Conservation (phyloP, 225 moss, liverwort and hornwort species). For the Sphagnum tenellum region DNA sequence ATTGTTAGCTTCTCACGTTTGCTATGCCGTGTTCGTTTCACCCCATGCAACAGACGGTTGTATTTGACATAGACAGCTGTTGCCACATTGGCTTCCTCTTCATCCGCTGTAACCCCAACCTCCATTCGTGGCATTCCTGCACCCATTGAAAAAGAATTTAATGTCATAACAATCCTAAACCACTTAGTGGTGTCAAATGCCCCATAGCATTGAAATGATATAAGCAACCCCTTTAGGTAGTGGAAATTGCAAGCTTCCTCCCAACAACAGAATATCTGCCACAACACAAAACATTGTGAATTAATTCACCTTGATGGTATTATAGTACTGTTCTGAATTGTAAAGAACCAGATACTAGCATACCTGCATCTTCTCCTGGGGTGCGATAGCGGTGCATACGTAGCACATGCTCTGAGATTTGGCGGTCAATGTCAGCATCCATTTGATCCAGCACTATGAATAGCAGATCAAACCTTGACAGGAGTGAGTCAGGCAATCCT, state of each 20-base stretch:
- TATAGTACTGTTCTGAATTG: too few species aligned
- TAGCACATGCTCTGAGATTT: constrained; percentile 69
- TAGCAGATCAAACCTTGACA: constrained; percentile 83
- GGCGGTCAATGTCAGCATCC: constrained; percentile 78
- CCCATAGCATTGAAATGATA: too few species aligned
- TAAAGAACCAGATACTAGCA: background rate
- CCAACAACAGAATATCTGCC: too few species aligned
- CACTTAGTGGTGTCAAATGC: too few species aligned
- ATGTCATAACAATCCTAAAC: too few species aligned
- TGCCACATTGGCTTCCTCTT: constrained; percentile 47
- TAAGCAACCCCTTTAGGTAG: too few species aligned
- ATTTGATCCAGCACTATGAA: constrained; percentile 86
- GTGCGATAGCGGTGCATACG: constrained; percentile 82
- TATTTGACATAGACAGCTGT: constrained; percentile 79
- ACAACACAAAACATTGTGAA: too few species aligned
- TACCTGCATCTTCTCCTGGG: constrained; percentile 86
- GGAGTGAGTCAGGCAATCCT: constrained; percentile 71
- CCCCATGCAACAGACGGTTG: constrained; percentile 74
- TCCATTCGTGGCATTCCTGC: constrained; percentile 45
- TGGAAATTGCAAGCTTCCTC: too few species aligned
- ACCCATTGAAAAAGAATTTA: background rate
- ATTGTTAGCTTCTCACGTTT: constrained; percentile 57
- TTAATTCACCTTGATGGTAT: too few species aligned
- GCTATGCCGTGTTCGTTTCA: constrained; percentile 46
- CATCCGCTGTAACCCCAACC: constrained; percentile 31